Evolutionary conservation across 371 early-diverging fungal species (phyloP).

Genomic region (Mortierella sp.): DNA sequence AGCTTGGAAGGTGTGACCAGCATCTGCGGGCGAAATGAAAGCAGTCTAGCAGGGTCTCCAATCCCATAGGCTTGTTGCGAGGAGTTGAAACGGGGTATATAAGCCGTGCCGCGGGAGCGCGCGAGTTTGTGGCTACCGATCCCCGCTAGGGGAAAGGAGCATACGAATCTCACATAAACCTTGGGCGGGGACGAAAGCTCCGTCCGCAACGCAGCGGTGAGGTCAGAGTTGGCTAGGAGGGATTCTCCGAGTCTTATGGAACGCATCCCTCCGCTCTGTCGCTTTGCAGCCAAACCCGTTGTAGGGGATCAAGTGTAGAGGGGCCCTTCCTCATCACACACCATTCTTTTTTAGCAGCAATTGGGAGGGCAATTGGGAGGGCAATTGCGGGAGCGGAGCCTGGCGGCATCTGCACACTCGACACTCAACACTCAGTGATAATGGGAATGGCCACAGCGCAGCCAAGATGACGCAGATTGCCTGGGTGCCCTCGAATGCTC

Average conservation of each 20-base stretch:
- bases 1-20: neutral
- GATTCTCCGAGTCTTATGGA: neutral
- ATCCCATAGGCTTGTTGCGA: too few relatives aligned
- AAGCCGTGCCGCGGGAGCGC: too few relatives aligned
- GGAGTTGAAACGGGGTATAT: too few relatives aligned
- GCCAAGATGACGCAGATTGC: too few relatives aligned
- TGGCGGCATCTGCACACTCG: too few relatives aligned
- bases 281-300: slow-evolving; percentile 15
- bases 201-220: neutral
- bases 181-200: slow-evolving; percentile 32
- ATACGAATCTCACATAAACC: slow-evolving; percentile 52
- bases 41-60: too few relatives aligned
- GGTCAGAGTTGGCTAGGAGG: slow-evolving; percentile 10
- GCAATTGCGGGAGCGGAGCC: too few relatives aligned
- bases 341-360: neutral
- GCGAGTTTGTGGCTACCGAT: slow-evolving; percentile 51
- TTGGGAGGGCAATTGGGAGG: neutral
- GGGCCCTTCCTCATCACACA: slow-evolving; percentile 31
- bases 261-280: slow-evolving; percentile 9
- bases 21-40: too few relatives aligned
- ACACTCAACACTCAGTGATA: too few relatives aligned
- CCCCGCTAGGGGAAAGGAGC: slow-evolving; percentile 55
- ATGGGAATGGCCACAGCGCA: too few relatives aligned
- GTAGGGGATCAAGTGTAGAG: slow-evolving; percentile 32
- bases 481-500: too few relatives aligned